These are phyloP conservation scores for Aspergillus oerlinghausenensis DNA, from an alignment of 2,329 filamentous ascomycete species.

Conservation along the genomic window DNA sequence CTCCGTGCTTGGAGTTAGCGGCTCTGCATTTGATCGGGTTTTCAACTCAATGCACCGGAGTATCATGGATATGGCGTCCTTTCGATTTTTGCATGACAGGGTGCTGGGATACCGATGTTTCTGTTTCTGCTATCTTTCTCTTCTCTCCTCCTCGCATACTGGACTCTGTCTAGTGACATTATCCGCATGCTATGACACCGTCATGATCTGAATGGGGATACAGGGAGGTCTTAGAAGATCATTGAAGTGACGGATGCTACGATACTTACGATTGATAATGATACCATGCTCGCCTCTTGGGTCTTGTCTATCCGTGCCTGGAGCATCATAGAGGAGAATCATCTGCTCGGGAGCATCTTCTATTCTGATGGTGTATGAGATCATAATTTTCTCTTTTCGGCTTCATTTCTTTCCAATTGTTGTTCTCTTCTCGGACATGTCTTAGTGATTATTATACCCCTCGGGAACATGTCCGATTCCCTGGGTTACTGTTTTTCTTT, in stretches of 20 bases:
- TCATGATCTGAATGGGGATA: constrained; percentile 5
- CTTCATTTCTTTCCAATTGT: constrained; percentile 9
- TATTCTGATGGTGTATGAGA: constrained; percentile 19
- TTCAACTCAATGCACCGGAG: not conserved
- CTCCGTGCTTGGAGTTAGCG: constrained; percentile 14
- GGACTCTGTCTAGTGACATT: constrained; percentile 7
- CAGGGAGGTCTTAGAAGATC: not conserved
- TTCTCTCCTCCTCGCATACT: constrained; percentile 4
- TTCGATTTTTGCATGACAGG: constrained; percentile 14
- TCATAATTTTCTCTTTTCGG: constrained; percentile 10
- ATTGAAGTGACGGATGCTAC: constrained; percentile 10
- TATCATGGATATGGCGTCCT: constrained; percentile 11
- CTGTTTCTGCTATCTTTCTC: constrained; percentile 6
- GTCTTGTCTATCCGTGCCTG: constrained; percentile 15
- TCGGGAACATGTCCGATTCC: constrained; percentile 21
- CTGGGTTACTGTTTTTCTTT: constrained; percentile 14
- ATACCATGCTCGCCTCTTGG: constrained; percentile 9
- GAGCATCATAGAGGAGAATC: constrained; percentile 15
- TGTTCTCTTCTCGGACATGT: constrained; percentile 28
- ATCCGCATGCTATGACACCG: constrained; percentile 7
- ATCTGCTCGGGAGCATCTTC: constrained; percentile 7
- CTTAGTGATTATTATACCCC: constrained; percentile 35
- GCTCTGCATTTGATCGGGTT: constrained; percentile 7
- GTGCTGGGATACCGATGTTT: constrained; percentile 10
- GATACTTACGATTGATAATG: constrained; percentile 19